phyloP scores from a whole-genome alignment of 2,329 filamentous ascomycete genomes.

The Didymella arachidicola region DNA sequence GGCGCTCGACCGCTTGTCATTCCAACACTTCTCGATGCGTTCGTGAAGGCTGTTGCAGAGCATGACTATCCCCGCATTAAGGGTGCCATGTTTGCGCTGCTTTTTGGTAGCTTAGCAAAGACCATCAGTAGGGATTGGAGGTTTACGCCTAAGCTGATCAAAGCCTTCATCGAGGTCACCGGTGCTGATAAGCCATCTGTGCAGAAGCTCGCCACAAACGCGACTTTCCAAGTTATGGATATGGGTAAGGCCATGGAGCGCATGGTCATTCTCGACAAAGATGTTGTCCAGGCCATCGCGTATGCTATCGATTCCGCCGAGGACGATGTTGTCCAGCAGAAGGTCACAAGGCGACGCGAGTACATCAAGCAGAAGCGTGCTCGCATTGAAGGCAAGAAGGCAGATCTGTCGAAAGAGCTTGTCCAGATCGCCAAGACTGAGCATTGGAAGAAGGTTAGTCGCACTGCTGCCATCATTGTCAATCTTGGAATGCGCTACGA shows the following conservation, averaged over 20 bases:
- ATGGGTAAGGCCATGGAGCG: constrained; percentile 89
- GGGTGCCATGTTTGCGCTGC: constrained; percentile 86
- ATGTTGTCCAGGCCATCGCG: constrained; percentile 71
- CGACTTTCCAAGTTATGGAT: constrained; percentile 85
- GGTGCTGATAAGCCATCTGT: constrained; percentile 94
- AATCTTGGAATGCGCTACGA: constrained; percentile 94
- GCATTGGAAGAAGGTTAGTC: constrained; percentile 95
- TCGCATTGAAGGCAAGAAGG: constrained; percentile 84
- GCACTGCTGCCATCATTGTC: constrained; percentile 88
- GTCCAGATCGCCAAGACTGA: constrained; percentile 77
- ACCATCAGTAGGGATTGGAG: constrained; percentile 93
- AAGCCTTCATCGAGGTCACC: constrained; percentile 87
- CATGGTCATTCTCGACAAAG: constrained; percentile 80
- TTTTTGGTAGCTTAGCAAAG: constrained; percentile 88
- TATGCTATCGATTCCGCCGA: constrained; percentile 46
- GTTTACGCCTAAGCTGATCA: constrained; percentile 88
- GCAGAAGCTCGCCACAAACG: constrained; percentile 83
- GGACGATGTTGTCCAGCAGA: constrained; percentile 64
- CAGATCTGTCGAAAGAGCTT: constrained; percentile 79
- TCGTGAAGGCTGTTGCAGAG: constrained; percentile 78
- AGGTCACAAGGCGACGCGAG: constrained; percentile 71
- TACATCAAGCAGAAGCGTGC: constrained; percentile 78
- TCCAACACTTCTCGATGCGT: constrained; percentile 79
- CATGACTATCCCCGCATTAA: constrained; percentile 93
- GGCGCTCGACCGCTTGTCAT: constrained; percentile 90